Base-by-base conservation (phyloP, 1,284 basidiomycete species). In the Pascua sp. region DNA sequence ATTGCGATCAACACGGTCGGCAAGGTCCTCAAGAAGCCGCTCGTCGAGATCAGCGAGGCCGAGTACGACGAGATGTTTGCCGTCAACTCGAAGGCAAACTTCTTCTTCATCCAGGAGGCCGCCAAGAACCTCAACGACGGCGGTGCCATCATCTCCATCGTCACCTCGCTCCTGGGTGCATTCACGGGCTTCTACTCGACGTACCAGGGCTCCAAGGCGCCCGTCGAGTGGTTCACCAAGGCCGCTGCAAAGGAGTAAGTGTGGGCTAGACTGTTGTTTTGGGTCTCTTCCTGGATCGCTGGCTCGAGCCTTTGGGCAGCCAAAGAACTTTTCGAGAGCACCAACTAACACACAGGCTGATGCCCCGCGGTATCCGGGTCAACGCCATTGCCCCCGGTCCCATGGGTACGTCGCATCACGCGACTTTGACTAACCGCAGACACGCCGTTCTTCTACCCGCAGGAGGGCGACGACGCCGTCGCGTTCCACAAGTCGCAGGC, bases 1-100 rank as follows among this genome's bases (percentile, higher is more conserved):
- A 47, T 65, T 24, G 65, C 65, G 4, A 59, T 67, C 61, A 65
- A 67, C 57, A 67, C 63, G 8, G 59, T 67, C 54, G 65, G 65
- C 51, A 65, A 65, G 49, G 65, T 67, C 36, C 60, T 67, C 51
- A 67, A 67, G 61, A 67, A 67, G 58, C 59, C 59, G 10, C 24
- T 67, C 44, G 24, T 48, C 45, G 55, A 59, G 13, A 59, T 65
- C 53, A 57, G 49, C 45, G 65, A 67, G 52, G 38, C 32, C n/a
- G 65, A 65, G 49, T 67, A 61, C 51, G 63, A 67, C 53, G 11
- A 36, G 11, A 67, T 67, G 65, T 65, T 67, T 42, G 45, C 38
- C 40, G 55, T 63, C 51, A 67, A 67, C 54, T 24, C 59, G 53
- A 67, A 67, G 57, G 51, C 51, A 49, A 62, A 58, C 61, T 67